A percentile compares a stretch with the other conserved stretches of the same genome.
Evolutionary conservation across 78 protist species (phyloP).

Genomic region (Polysphondylium violaceum): DNA sequence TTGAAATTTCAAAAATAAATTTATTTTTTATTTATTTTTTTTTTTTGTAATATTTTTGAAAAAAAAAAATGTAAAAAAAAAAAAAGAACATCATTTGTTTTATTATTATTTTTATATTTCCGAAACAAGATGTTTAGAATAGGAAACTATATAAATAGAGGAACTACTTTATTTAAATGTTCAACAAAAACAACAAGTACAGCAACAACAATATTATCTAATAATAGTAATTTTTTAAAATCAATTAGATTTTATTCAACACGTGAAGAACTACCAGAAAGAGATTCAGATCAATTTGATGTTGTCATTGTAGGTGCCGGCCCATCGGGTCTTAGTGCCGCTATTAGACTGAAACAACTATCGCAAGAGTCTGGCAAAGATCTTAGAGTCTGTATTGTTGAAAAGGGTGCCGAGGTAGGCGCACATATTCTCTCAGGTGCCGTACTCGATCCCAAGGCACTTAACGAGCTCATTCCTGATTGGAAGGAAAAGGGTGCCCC

Average conservation of each 20-base stretch:
- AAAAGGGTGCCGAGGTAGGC: slow-evolving; percentile 95
- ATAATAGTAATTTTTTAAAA: too few relatives aligned
- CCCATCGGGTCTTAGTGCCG: slow-evolving; percentile 99
- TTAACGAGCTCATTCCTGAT: slow-evolving; percentile 96
- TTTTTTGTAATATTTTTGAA: too few relatives aligned
- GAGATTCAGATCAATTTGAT: slow-evolving; percentile 82
- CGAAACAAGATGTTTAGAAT: too few relatives aligned
- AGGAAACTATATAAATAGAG: too few relatives aligned
- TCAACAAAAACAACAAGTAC: too few relatives aligned
- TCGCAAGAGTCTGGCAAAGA: slow-evolving; percentile 46
- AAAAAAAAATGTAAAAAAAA: too few relatives aligned
- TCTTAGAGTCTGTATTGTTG: slow-evolving; percentile 92
- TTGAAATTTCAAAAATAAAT: too few relatives aligned
- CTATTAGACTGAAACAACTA: slow-evolving; percentile 96
- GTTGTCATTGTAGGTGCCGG: slow-evolving; percentile 99
- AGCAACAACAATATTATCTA: too few relatives aligned
- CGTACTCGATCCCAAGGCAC: slow-evolving; percentile 95
- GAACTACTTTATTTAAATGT: too few relatives aligned
- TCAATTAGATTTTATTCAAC: slow-evolving; percentile 15
- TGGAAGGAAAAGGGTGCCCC: slow-evolving; percentile 96
- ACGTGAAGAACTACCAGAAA: slow-evolving; percentile 35
- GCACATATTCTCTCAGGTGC: slow-evolving; percentile 97
- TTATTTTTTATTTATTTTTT: too few relatives aligned
- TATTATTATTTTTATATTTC: too few relatives aligned
- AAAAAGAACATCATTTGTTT: too few relatives aligned